A percentile compares a stretch with the other conserved stretches of the same genome.
phyloP scores from a whole-genome alignment of 2,329 filamentous ascomycete species.

The Cercospora brassicicola region DNA sequence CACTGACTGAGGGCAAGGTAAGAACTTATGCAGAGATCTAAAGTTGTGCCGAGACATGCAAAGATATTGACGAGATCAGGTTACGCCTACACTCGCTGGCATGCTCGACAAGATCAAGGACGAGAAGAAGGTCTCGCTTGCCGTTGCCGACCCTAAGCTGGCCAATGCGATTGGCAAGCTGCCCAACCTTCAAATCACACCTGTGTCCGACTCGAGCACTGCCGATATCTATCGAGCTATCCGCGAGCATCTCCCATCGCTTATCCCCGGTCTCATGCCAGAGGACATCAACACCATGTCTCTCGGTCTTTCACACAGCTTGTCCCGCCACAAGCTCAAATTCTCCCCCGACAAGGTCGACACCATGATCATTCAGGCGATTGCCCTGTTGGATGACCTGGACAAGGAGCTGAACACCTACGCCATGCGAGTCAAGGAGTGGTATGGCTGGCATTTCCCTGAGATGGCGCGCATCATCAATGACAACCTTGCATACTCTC shows the following conservation, averaged over 20 bases:
- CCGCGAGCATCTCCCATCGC: constrained; percentile 81
- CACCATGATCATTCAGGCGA: constrained; percentile 98
- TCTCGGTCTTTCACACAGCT: constrained; percentile 91
- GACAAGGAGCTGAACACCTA: constrained; percentile 99
- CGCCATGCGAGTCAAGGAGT: constrained; percentile 98
- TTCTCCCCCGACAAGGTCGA: constrained; percentile 99
- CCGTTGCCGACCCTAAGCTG: constrained; percentile 90
- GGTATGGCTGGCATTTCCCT: constrained; percentile 99
- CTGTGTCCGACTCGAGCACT: constrained; percentile 77
- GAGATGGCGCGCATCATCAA: constrained; percentile 96
- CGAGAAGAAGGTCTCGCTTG: constrained; percentile 94
- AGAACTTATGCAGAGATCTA: constrained; percentile 8
- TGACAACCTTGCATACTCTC: constrained; percentile 92
- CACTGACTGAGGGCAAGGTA: constrained; percentile 82
- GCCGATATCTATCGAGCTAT: constrained; percentile 92
- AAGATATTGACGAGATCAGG: constrained; percentile 41
- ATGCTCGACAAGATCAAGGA: constrained; percentile 90
- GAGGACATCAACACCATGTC: constrained; percentile 92
- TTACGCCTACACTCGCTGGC: constrained; percentile 78
- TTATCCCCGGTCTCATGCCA: constrained; percentile 83
- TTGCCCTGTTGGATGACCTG: constrained; percentile 88
- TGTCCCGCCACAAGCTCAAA: constrained; percentile 96
- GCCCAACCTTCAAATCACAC: constrained; percentile 79
- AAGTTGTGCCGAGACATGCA: background rate
- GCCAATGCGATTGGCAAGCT: constrained; percentile 89